These are phyloP conservation scores for Fraxinus excelsior DNA, from an alignment of 257 asterid genomes.

Conservation along the genomic window DNA sequence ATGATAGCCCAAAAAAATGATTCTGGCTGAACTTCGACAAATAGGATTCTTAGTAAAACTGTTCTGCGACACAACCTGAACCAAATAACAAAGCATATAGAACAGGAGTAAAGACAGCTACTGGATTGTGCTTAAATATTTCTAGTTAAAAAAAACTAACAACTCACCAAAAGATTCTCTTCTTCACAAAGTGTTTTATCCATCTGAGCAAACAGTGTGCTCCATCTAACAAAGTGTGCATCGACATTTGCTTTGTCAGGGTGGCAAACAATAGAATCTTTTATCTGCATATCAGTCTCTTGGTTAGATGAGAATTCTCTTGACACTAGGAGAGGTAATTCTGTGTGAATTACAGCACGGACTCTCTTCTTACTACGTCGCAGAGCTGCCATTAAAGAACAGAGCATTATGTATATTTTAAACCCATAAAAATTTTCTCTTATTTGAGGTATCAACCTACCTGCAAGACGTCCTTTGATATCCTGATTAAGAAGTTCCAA, in stretches of 20 bases:
- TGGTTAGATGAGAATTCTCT: constrained; percentile 63
- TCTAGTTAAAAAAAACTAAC: background rate
- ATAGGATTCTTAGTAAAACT: background rate
- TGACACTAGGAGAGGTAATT: constrained; percentile 63
- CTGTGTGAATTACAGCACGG: constrained; percentile 61
- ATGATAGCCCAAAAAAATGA: background rate
- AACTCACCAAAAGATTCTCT: constrained; percentile 73
- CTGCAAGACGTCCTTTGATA: constrained; percentile 84
- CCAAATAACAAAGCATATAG: background rate
- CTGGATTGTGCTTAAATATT: background rate
- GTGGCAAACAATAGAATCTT: constrained; percentile 24
- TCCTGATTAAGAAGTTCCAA: constrained; percentile 92
- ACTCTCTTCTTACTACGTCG: constrained; percentile 84
- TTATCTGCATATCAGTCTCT: constrained; percentile 35
- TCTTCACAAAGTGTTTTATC: constrained; percentile 77
- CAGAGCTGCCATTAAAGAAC: constrained; percentile 57
- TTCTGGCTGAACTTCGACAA: background rate
- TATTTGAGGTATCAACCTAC: constrained; percentile 33
- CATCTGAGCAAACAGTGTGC: constrained; percentile 66
- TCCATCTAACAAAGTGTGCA: constrained; percentile 75
- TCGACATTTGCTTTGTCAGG: constrained; percentile 40
- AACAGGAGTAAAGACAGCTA: background rate
- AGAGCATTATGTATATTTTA: constrained; percentile 17
- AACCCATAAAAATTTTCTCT: constrained; percentile 4
- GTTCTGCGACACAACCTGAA: background rate